Evolutionary conservation across 495 filamentous ascomycete species (phyloP).

Genomic region (Neurospora sublineolata): DNA sequence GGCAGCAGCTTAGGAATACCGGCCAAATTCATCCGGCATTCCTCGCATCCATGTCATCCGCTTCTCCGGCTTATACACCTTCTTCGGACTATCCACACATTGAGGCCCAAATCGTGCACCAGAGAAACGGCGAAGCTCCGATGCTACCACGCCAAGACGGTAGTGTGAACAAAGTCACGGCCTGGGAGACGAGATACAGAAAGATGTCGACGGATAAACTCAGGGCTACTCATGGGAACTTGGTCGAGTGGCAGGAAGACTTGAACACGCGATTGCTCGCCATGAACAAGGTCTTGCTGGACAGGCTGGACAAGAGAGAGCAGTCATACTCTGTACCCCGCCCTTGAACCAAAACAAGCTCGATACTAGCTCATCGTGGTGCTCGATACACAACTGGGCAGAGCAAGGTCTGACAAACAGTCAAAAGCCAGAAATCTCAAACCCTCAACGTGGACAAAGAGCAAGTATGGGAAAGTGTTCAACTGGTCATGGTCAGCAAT

Average conservation of each 20-base stretch:
- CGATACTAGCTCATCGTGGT: background rate
- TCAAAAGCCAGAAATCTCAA: background rate
- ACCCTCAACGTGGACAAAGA: background rate
- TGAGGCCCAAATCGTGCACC: background rate
- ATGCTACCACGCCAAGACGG: background rate
- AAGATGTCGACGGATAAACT: constrained; percentile 2
- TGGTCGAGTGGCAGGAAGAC: constrained; percentile 13
- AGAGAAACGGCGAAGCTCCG: background rate
- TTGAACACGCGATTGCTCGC: constrained; percentile 8
- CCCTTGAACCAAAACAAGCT: background rate
- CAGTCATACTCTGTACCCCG: background rate
- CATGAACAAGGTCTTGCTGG: constrained; percentile 10
- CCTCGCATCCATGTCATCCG: background rate
- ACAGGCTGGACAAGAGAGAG: background rate
- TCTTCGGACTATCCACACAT: background rate
- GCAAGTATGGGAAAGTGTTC: background rate
- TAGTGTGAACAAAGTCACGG: background rate
- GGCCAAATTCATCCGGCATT: background rate
- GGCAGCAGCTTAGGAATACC: background rate
- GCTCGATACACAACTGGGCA: background rate
- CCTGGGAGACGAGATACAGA: constrained; percentile 11
- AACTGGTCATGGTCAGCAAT: background rate
- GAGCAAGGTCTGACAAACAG: background rate
- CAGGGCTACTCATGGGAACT: background rate
- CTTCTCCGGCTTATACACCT: background rate